These are phyloP conservation scores for Tolypocladium guangdongense DNA, from an alignment of 2,329 filamentous ascomycete species.

Conservation along the genomic window DNA sequence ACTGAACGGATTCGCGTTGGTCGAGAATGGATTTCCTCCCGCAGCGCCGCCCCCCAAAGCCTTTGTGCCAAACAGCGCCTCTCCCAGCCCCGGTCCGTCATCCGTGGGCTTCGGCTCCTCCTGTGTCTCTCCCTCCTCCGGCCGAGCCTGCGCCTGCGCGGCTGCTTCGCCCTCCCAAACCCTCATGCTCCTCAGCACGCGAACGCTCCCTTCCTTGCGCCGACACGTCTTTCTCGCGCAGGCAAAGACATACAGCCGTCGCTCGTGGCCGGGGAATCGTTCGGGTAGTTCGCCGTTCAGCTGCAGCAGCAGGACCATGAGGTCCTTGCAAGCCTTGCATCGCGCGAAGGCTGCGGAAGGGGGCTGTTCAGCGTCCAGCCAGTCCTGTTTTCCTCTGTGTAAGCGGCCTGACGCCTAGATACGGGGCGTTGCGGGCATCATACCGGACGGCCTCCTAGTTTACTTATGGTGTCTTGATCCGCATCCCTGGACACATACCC, in stretches of 20 bases:
- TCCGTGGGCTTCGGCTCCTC: constrained; percentile 21
- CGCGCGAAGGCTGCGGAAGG: constrained; percentile 69
- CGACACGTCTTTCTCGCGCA: constrained; percentile 72
- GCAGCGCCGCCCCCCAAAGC: constrained; percentile 25
- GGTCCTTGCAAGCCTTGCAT: constrained; percentile 76
- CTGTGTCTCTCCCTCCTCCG: constrained; percentile 19
- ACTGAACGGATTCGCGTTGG: constrained; percentile 37
- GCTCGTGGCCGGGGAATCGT: constrained; percentile 74
- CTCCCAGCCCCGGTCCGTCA: constrained; percentile 42
- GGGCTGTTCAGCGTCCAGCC: constrained; percentile 62
- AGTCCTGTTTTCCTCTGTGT: constrained; percentile 47
- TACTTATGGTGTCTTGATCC: constrained; percentile 74
- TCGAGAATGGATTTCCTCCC: constrained; percentile 50
- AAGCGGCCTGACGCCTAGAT: background rate
- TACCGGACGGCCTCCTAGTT: constrained; percentile 81
- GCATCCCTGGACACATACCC: constrained; percentile 78
- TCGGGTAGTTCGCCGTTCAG: constrained; percentile 85
- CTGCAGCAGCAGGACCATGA: constrained; percentile 80
- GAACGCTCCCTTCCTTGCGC: constrained; percentile 71
- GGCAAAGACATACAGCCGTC: constrained; percentile 76
- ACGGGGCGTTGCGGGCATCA: constrained; percentile 15
- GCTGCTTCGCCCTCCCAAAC: constrained; percentile 32
- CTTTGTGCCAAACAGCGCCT: constrained; percentile 59
- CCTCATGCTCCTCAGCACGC: constrained; percentile 60
- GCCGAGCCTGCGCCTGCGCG: constrained; percentile 13